Conservation (phyloP, 1,284 basidiomycete genomes). For the Ganoderma sinense region DNA sequence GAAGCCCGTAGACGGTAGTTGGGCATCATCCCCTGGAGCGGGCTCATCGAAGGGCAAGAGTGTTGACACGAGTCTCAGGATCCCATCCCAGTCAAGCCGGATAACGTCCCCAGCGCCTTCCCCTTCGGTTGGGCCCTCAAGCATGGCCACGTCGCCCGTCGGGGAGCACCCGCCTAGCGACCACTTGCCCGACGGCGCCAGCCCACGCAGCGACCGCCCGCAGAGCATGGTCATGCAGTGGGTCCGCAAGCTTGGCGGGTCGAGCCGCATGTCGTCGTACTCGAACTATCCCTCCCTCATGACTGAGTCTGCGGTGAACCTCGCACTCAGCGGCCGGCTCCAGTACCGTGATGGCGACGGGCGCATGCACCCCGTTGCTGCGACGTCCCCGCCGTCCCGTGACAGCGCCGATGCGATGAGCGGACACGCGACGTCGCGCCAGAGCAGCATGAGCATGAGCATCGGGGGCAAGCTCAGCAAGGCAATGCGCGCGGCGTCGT, state of each 20-base stretch:
- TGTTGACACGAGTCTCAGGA: conserved; percentile 31
- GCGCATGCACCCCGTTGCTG: conserved; percentile 16
- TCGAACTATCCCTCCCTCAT: conserved; percentile 27
- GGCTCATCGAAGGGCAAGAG: conserved; percentile 30
- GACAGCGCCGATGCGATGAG: conserved; percentile 46
- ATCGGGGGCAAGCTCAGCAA: conserved; percentile 41
- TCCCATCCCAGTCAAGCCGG: conserved; percentile 26
- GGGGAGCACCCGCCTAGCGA: conserved; percentile 26
- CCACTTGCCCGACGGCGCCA: conserved; percentile 33
- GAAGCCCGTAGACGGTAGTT: conserved; percentile 9
- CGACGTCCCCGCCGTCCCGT: conserved; percentile 32
- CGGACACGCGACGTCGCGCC: conserved; percentile 33
- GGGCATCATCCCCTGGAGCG: conserved; percentile 9
- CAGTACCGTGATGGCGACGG: conserved; percentile 14
- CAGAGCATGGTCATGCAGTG: conserved; percentile 35
- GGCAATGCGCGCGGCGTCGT: conserved; percentile 68
- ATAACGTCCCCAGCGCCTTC: conserved; percentile 33
- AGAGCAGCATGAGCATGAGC: conserved; percentile 40
- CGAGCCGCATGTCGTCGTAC: conserved; percentile 27
- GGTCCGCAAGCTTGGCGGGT: conserved; percentile 26
- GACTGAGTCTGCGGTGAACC: conserved; percentile 19
- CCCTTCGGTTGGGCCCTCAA: conserved; percentile 23
- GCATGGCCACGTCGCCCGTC: conserved; percentile 29
- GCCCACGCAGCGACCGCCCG: conserved; percentile 37
- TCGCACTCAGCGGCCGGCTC: background rate